Evolutionary conservation across 805 yeast genomes (phyloP).

Genomic region (Pichia exigua): DNA sequence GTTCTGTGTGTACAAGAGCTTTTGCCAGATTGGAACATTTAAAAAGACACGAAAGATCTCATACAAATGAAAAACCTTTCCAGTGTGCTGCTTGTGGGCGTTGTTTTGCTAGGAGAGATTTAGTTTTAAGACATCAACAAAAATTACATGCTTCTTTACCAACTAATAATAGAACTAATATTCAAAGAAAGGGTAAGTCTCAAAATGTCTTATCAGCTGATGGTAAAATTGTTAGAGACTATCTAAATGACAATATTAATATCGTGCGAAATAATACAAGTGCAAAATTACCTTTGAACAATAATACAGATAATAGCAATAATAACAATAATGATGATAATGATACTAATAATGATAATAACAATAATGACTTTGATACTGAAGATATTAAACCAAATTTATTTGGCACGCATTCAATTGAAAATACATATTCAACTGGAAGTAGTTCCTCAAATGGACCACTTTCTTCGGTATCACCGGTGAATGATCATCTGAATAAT

Average conservation of each 20-base stretch:
- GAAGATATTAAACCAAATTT: slow-evolving; percentile 9
- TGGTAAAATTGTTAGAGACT: slow-evolving; percentile 29
- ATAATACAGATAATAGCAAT: background rate
- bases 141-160: slow-evolving; percentile 66
- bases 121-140: slow-evolving; percentile 89
- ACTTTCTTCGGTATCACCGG: slow-evolving; percentile 5
- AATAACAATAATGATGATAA: background rate
- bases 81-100: slow-evolving; percentile 96
- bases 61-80: slow-evolving; percentile 93
- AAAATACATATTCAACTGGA: background rate
- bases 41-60: slow-evolving; percentile 88
- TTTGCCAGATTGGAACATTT: slow-evolving; percentile 93
- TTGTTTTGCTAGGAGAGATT: slow-evolving; percentile 85
- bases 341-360: background rate
- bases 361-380: background rate
- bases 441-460: slow-evolving; percentile 1
- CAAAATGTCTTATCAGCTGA: slow-evolving; percentile 17
- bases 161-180: slow-evolving; percentile 27
- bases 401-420: slow-evolving; percentile 1
- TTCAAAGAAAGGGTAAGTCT: slow-evolving; percentile 27
- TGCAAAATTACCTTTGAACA: slow-evolving; percentile 37
- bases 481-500: slow-evolving; percentile 9
- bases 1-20: slow-evolving; percentile 86
- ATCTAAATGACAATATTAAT: slow-evolving; percentile 42
- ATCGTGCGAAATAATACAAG: slow-evolving; percentile 44